phyloP scores from a whole-genome alignment of 1,139 yeast species.

The Candida pseudocylindracea region DNA sequence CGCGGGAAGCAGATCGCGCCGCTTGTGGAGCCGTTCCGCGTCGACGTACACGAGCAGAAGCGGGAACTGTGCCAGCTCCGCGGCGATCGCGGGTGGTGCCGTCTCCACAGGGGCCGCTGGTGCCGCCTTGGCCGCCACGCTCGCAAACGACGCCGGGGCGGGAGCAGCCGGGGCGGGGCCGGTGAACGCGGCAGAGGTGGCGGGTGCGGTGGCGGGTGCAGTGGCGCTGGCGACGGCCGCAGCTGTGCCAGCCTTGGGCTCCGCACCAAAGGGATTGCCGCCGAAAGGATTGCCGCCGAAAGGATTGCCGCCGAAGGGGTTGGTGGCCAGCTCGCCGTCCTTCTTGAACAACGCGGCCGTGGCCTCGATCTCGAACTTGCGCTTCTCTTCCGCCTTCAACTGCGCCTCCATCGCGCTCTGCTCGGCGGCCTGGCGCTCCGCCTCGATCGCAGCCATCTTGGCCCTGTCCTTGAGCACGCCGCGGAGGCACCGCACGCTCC shows the following conservation, averaged over 20 bases:
- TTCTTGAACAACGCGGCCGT: slow-evolving; percentile 18
- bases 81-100: not conserved
- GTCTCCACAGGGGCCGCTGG: not conserved
- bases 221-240: no score
- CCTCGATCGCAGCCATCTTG: slow-evolving; percentile 16
- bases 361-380: slow-evolving; percentile 15
- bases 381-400: slow-evolving; percentile 16
- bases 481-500: slow-evolving; percentile 51
- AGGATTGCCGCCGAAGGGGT: slow-evolving; percentile 1
- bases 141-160: slow-evolving; percentile 7
- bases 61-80: slow-evolving; percentile 33
- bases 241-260: no score
- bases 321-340: slow-evolving; percentile 1
- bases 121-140: slow-evolving; percentile 6
- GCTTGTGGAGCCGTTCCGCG: slow-evolving; percentile 27
- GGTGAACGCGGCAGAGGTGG: no score
- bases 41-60: slow-evolving; percentile 29
- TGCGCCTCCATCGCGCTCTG: slow-evolving; percentile 17
- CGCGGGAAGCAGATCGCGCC: slow-evolving; percentile 17
- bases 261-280: slow-evolving; percentile 12
- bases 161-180: no score
- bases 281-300: slow-evolving; percentile 4
- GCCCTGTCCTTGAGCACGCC: slow-evolving; percentile 43
- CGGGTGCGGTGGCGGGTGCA: no score
- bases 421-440: slow-evolving; percentile 13